phyloP scores from a whole-genome alignment of 371 early-diverging fungal species.

The Mortierella sp. region DNA sequence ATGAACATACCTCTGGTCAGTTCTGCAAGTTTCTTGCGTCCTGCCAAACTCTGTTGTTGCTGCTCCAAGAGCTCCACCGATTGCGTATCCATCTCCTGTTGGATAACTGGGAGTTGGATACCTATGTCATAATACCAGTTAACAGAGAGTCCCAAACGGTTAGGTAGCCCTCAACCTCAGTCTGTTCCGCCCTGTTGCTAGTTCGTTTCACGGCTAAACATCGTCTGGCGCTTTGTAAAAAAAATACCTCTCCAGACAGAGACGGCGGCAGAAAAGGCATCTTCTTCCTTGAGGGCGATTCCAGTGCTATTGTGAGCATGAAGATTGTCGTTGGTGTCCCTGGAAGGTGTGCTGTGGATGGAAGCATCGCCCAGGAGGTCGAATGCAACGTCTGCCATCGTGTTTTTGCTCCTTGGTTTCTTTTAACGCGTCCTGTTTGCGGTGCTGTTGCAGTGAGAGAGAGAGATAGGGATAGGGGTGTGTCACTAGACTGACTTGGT shows the following conservation, averaged over 20 bases:
- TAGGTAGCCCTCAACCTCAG: neutral
- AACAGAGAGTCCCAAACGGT: neutral
- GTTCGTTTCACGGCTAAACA: neutral
- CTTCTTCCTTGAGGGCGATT: constrained; percentile 42
- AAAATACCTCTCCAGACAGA: constrained; percentile 66
- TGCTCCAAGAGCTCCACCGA: constrained; percentile 86
- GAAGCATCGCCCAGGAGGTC: constrained; percentile 48
- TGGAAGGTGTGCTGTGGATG: constrained; percentile 8
- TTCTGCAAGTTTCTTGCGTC: constrained; percentile 88
- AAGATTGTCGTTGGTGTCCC: neutral
- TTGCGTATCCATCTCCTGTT: constrained; percentile 83
- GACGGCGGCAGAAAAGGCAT: constrained; percentile 68
- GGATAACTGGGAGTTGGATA: constrained; percentile 76
- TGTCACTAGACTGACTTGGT: neutral
- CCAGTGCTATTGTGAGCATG: constrained; percentile 5
- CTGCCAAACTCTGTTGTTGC: constrained; percentile 81
- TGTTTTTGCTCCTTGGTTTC: neutral
- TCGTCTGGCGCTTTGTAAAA: neutral
- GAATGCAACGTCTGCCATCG: constrained; percentile 55
- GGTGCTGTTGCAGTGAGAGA: neutral
- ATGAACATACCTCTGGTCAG: constrained; percentile 83
- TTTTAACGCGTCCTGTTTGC: neutral
- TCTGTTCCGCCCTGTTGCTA: neutral
- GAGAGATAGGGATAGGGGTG: neutral
- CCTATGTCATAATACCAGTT: constrained; percentile 26